Conservation (phyloP, 768 basidiomycete genomes). For the Tricholoma matsutake region DNA sequence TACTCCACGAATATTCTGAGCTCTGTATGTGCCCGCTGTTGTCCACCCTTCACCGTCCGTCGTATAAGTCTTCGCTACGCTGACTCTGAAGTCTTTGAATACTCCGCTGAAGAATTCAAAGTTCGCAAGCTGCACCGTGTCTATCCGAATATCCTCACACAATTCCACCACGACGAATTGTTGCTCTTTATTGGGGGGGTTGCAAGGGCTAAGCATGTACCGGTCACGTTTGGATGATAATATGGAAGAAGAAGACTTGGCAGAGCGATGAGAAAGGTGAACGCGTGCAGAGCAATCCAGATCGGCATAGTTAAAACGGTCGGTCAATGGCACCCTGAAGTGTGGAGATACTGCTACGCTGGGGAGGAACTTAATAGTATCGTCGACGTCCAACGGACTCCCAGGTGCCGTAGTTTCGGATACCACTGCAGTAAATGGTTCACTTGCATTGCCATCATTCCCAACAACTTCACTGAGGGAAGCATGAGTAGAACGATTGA, state of each 20-base stretch:
- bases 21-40: constrained; percentile 71
- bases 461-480: constrained; percentile 1
- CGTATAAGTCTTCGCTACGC: constrained; percentile 79
- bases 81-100: constrained; percentile 88
- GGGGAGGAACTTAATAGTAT: constrained; percentile 17
- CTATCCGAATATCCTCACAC: constrained; percentile 96
- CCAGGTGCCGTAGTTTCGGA: constrained; percentile 8
- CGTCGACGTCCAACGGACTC: constrained; percentile 17
- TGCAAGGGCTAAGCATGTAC: constrained; percentile 96
- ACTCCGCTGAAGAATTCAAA: constrained; percentile 98
- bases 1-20: constrained; percentile 88
- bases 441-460: constrained; percentile 6
- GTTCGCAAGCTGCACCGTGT: constrained; percentile 94
- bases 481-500: constrained; percentile 15
- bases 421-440: constrained; percentile 5
- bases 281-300: constrained; percentile 92
- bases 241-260: constrained; percentile 81
- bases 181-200: constrained; percentile 45
- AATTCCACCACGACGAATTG: constrained; percentile 93
- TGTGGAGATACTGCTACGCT: constrained; percentile 48
- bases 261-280: constrained; percentile 75
- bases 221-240: constrained; percentile 86
- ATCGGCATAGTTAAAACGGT: constrained; percentile 94
- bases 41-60: constrained; percentile 63
- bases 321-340: constrained; percentile 71